A percentile compares a stretch with the other conserved stretches of the same genome.
Evolutionary conservation across 2,329 filamentous ascomycete species (phyloP).

Genomic region (Bipolaris gigantea): DNA sequence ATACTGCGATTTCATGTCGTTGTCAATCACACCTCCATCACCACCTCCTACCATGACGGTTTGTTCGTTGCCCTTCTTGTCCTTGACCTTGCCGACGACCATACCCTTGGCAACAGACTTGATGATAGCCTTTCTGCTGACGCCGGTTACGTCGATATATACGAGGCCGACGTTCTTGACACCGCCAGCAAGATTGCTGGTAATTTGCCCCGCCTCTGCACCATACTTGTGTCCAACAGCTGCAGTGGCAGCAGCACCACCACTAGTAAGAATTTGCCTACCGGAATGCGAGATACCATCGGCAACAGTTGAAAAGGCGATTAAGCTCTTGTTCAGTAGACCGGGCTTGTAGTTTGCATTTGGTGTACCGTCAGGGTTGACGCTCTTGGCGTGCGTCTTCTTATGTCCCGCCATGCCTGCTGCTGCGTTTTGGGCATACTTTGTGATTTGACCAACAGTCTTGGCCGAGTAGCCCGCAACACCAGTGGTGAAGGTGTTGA

Average conservation of each 20-base stretch:
- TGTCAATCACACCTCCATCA: constrained; percentile 53
- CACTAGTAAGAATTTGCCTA: constrained; percentile 72
- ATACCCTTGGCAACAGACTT: constrained; percentile 95
- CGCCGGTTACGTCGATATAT: constrained; percentile 94
- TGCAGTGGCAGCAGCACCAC: constrained; percentile 76
- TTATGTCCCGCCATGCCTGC: constrained; percentile 71
- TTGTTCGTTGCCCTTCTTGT: constrained; percentile 68
- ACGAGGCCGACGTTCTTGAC: constrained; percentile 96
- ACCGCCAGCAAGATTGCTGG: constrained; percentile 75
- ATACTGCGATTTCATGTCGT: constrained; percentile 40
- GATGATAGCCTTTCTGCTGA: constrained; percentile 83
- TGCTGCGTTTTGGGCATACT: constrained; percentile 86
- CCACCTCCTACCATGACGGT: constrained; percentile 70
- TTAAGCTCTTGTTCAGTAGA: constrained; percentile 90
- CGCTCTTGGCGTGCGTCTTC: constrained; percentile 60
- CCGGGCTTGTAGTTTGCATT: constrained; percentile 77
- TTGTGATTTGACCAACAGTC: constrained; percentile 81
- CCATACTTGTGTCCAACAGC: constrained; percentile 92
- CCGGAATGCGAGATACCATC: constrained; percentile 91
- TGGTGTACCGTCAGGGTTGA: constrained; percentile 70
- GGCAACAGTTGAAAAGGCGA: constrained; percentile 92
- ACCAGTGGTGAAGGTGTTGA: constrained; percentile 80
- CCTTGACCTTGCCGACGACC: constrained; percentile 80
- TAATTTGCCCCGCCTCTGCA: constrained; percentile 77
- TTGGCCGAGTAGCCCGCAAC: constrained; percentile 81